Evolutionary conservation across 352 stramenopile genomes (phyloP).

Genomic region (Phytophthora pistaciae): DNA sequence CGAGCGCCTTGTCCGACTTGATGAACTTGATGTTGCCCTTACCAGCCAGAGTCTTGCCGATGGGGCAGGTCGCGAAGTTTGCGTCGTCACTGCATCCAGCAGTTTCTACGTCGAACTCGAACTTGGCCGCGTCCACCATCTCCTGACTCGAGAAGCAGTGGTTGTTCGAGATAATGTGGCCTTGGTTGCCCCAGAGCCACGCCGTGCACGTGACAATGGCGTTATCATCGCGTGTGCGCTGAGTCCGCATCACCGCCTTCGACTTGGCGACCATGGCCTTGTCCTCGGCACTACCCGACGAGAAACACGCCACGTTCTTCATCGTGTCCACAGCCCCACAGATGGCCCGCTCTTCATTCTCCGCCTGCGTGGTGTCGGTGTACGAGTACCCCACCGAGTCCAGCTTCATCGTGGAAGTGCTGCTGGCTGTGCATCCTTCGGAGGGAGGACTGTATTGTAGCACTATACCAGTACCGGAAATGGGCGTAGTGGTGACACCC

Average conservation of each 20-base stretch:
- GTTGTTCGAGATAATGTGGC: conserved; percentile 77
- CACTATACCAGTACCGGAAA: conserved; percentile 44
- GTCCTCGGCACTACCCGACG: conserved; percentile 35
- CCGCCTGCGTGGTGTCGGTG: conserved; percentile 43
- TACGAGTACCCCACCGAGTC: conserved; percentile 49
- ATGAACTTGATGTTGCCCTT: conserved; percentile 63
- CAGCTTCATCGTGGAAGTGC: conserved; percentile 35
- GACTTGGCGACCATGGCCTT: conserved; percentile 50
- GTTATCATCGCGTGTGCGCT: conserved; percentile 55
- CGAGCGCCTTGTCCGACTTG: conserved; percentile 54
- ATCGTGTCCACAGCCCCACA: conserved; percentile 64
- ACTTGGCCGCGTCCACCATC: conserved; percentile 54
- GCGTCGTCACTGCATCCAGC: conserved; percentile 54
- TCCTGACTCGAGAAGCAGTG: conserved; percentile 54
- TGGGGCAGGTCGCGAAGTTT: conserved; percentile 47
- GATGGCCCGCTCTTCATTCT: conserved; percentile 54
- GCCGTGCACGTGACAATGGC: conserved; percentile 49
- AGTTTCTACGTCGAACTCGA: conserved; percentile 73
- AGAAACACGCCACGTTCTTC: conserved; percentile 63
- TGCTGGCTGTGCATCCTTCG: conserved; percentile 26
- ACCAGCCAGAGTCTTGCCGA: conserved; percentile 48
- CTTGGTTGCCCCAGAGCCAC: conserved; percentile 70
- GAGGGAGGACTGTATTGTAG: conserved; percentile 52
- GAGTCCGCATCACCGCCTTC: conserved; percentile 57
- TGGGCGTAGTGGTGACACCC: conserved; percentile 39